phyloP scores from a whole-genome alignment of 164 flowering plant species.

The Hamamelis virginiana region DNA sequence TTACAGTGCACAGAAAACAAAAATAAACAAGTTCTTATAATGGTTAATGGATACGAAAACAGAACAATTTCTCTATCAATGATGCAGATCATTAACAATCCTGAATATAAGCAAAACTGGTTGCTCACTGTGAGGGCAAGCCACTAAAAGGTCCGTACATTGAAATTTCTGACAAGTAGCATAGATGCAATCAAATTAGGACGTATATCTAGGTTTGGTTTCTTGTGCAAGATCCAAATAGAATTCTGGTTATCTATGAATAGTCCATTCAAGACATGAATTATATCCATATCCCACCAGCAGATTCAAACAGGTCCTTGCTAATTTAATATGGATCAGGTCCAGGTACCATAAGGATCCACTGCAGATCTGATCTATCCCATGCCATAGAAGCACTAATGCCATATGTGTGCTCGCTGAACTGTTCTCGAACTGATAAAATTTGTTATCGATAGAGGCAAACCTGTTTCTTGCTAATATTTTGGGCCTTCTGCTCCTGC shows the following conservation, averaged over 20 bases:
- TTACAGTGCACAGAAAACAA: neutral
- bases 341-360: neutral
- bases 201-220: neutral
- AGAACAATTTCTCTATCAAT: neutral
- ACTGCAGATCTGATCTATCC: neutral
- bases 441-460: neutral
- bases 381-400: neutral
- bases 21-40: neutral
- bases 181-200: neutral
- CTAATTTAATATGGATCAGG: neutral
- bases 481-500: slow-evolving; percentile 73
- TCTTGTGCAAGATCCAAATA: neutral
- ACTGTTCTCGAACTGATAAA: neutral
- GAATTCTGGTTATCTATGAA: neutral
- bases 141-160: neutral
- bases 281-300: neutral
- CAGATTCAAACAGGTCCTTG: neutral
- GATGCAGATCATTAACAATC: neutral
- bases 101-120: neutral
- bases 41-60: neutral
- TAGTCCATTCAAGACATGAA: neutral
- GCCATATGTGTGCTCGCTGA: neutral
- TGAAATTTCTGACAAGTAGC: no score
- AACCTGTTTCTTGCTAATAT: slow-evolving; percentile 80
- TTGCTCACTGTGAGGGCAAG: neutral